Percentiles rank a stretch among this genome's conserved stretches.
These are phyloP conservation scores for Capronia epimyces DNA, from an alignment of 2,329 filamentous ascomycete genomes.

Conservation along the genomic window DNA sequence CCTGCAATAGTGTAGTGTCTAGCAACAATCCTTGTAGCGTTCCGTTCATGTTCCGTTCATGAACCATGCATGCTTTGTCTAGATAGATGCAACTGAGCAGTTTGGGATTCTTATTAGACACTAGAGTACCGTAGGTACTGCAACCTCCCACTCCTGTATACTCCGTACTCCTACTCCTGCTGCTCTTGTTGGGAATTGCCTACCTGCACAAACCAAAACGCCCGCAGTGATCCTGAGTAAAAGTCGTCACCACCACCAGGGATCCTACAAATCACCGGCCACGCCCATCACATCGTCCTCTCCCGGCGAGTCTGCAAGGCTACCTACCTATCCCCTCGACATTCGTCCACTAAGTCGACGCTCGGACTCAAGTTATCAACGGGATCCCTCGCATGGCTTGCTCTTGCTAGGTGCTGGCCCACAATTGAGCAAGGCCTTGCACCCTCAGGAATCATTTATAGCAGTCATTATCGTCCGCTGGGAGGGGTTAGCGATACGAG, in stretches of 20 bases:
- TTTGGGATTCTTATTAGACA: background rate
- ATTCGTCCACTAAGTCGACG: background rate
- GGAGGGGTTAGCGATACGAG: slow-evolving; percentile 8
- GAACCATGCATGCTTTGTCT: background rate
- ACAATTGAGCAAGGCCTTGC: background rate
- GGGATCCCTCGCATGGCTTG: background rate
- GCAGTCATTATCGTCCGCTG: slow-evolving; percentile 1
- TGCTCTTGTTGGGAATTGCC: no score
- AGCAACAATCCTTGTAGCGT: background rate
- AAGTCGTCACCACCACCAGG: slow-evolving; percentile 1
- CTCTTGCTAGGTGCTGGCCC: slow-evolving; percentile 4
- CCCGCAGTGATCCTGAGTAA: background rate
- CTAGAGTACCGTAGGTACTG: no score
- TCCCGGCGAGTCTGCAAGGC: slow-evolving; percentile 1
- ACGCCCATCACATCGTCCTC: background rate
- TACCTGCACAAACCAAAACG: no score
- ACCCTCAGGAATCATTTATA: slow-evolving; percentile 2
- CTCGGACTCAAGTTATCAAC: slow-evolving; percentile 5
- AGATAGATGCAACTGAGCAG: background rate
- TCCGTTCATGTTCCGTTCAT: background rate
- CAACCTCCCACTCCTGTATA: no score
- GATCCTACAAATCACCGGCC: slow-evolving; percentile 1
- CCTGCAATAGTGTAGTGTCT: background rate
- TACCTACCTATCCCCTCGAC: background rate
- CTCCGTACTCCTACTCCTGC: no score